Percentiles rank a stretch among this genome's conserved stretches.
phyloP scores from a whole-genome alignment of 2,329 filamentous ascomycete genomes.

The Monilinia fructigena region DNA sequence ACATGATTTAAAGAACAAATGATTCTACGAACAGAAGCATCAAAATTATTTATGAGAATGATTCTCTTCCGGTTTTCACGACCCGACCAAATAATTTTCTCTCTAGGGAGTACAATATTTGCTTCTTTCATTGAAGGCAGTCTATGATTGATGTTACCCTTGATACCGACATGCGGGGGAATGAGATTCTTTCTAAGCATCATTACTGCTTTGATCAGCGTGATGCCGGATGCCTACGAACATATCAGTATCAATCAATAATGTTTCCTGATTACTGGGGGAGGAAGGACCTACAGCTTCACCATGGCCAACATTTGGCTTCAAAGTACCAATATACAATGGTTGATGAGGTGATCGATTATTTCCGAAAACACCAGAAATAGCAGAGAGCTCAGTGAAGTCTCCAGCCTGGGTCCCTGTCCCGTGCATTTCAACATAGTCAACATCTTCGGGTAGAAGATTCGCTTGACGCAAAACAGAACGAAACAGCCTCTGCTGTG shows the following conservation, averaged over 20 bases:
- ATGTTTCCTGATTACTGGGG: too few species aligned
- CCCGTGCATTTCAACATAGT: conserved; percentile 29
- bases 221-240: conserved; percentile 27
- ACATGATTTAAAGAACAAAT: background rate
- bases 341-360: conserved; percentile 24
- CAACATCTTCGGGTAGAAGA: conserved; percentile 29
- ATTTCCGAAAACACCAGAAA: conserved; percentile 22
- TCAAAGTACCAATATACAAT: conserved; percentile 30
- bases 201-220: conserved; percentile 34
- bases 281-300: conserved; percentile 21
- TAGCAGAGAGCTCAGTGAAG: conserved; percentile 26
- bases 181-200: conserved; percentile 28
- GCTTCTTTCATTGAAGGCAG: conserved; percentile 40
- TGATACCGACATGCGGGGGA: conserved; percentile 29
- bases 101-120: conserved; percentile 26
- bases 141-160: conserved; percentile 28
- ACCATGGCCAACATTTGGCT: conserved; percentile 35
- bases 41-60: conserved; percentile 49
- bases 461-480: conserved; percentile 21
- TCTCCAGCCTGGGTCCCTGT: conserved; percentile 32
- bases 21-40: conserved; percentile 16
- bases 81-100: conserved; percentile 26
- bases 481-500: conserved; percentile 41
- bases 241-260: background rate
- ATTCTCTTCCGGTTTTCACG: conserved; percentile 39